Evolutionary conservation across 305 asterid species (phyloP).

Genomic region (Euphrasia arctica): DNA sequence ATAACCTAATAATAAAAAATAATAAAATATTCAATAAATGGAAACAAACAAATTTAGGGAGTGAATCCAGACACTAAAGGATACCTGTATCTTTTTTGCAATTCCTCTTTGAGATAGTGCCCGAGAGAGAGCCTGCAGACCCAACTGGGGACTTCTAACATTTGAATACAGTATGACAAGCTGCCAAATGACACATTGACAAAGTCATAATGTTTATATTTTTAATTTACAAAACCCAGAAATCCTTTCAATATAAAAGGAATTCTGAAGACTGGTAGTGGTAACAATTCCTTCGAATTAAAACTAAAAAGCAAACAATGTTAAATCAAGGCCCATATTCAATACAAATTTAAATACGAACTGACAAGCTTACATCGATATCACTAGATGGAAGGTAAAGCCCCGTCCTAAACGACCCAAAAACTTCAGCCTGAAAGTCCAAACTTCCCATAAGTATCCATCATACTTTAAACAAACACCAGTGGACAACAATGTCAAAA

Average conservation of each 20-base stretch:
- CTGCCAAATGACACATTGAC: constrained; percentile 36
- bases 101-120: constrained; percentile 87
- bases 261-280: constrained; percentile 9
- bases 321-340: not conserved
- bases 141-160: constrained; percentile 68
- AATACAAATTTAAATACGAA: not conserved
- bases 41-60: constrained; percentile 22
- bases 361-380: constrained; percentile 63
- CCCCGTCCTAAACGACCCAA: constrained; percentile 94
- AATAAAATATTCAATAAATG: constrained; percentile 8
- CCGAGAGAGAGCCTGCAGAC: constrained; percentile 84
- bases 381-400: constrained; percentile 96
- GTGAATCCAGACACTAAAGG: constrained; percentile 20
- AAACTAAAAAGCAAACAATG: not conserved
- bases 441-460: constrained; percentile 14
- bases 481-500: not conserved
- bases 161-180: constrained; percentile 79
- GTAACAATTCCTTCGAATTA: constrained; percentile 11
- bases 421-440: constrained; percentile 76
- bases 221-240: not conserved
- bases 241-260: constrained; percentile 6
- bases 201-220: constrained; percentile 5
- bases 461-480: constrained; percentile 10
- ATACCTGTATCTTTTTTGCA: constrained; percentile 90
- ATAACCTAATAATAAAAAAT: constrained; percentile 53